A percentile compares a stretch with the other conserved stretches of the same genome.
These are phyloP conservation scores for Colletotrichum kahawae DNA, from an alignment of 2,329 filamentous ascomycete species.

Conservation along the genomic window DNA sequence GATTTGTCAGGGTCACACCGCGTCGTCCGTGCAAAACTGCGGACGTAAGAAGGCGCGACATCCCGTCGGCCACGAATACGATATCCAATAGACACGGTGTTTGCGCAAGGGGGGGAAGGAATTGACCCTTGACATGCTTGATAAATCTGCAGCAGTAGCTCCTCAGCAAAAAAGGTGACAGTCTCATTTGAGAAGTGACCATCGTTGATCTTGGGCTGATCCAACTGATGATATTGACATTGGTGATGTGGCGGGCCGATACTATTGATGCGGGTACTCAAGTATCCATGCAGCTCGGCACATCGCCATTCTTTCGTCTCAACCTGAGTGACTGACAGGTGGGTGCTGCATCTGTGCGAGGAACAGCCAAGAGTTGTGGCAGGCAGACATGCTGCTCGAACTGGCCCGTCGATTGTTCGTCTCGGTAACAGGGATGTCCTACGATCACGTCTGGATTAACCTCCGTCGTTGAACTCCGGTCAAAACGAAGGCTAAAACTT, in stretches of 20 bases:
- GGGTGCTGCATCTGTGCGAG: neutral
- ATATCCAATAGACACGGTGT: neutral
- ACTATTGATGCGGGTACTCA: neutral
- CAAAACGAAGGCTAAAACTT: neutral
- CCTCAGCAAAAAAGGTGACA: neutral
- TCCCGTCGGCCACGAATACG: neutral
- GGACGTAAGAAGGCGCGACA: neutral
- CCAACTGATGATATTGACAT: neutral
- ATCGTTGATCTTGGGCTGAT: neutral
- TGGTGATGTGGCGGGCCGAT: neutral
- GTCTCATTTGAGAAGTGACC: neutral
- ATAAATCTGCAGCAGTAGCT: neutral
- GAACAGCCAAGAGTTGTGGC: neutral
- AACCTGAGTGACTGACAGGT: neutral
- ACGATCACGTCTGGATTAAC: neutral
- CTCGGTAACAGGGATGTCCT: neutral
- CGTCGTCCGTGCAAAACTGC: neutral
- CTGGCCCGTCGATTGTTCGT: neutral
- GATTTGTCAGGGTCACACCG: neutral
- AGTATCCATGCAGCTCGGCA: neutral
- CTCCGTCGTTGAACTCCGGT: neutral
- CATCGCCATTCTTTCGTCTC: neutral
- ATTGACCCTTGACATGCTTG: rapidly evolving
- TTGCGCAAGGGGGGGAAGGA: neutral
- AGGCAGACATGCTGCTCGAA: neutral